Evolutionary conservation across 108 stramenopile species (phyloP).

Genomic region (Conticribra weissflogii): DNA sequence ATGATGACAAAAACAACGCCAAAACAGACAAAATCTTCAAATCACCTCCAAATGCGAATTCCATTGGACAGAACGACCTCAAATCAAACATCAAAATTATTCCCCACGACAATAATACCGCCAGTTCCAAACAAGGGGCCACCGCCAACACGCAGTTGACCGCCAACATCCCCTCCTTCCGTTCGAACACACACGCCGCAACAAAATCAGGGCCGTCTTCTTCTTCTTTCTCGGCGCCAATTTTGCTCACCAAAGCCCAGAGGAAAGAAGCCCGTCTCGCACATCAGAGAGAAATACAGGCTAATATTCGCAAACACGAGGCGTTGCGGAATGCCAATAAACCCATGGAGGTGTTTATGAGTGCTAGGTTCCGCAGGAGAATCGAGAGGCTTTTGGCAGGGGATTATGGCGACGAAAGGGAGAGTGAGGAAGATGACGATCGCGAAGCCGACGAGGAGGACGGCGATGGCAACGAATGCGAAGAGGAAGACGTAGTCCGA

Average conservation of each 20-base stretch:
- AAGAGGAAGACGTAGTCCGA: conserved; percentile 50
- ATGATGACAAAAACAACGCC: conserved; percentile 5
- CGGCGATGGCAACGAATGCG: conserved; percentile 26
- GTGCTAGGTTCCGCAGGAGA: conserved; percentile 59
- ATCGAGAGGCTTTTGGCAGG: conserved; percentile 66
- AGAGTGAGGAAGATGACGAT: conserved; percentile 32
- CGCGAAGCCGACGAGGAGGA: conserved; percentile 49
- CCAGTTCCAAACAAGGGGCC: background rate
- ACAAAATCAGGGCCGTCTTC: too few relatives aligned
- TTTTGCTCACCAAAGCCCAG: conserved; percentile 53
- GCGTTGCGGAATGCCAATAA: conserved; percentile 80
- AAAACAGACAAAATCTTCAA: background rate
- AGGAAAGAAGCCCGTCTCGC: conserved; percentile 45
- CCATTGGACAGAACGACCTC: too few relatives aligned
- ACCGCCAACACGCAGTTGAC: conserved; percentile 33
- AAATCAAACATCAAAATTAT: too few relatives aligned
- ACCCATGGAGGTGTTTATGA: conserved; percentile 76
- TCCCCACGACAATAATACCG: too few relatives aligned
- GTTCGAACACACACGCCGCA: too few relatives aligned
- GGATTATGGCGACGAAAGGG: conserved; percentile 5
- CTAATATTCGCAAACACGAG: conserved; percentile 67
- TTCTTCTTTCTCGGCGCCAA: conserved; percentile 33
- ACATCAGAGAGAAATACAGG: conserved; percentile 54
- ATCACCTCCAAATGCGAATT: too few relatives aligned
- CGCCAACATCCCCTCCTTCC: conserved; percentile 21